These are phyloP conservation scores for Uronychia setigera DNA, from an alignment of 73 alveolate genomes.

Conservation along the genomic window DNA sequence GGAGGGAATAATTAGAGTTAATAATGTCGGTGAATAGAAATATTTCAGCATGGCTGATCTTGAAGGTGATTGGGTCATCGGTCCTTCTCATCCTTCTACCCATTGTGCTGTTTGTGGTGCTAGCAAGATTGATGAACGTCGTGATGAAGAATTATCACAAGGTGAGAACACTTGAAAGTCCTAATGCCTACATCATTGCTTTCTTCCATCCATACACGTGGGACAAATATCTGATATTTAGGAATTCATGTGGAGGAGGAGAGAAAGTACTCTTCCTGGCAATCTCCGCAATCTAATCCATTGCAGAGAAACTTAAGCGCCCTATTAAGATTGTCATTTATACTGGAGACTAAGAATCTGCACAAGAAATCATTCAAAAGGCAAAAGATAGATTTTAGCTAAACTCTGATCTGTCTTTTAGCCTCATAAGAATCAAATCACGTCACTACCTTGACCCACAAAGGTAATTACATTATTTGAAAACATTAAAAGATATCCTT, in stretches of 20 bases:
- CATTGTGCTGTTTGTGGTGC: background rate
- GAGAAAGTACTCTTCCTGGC: constrained; percentile 81
- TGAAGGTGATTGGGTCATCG: background rate
- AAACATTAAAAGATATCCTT: constrained; percentile 44
- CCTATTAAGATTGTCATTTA: constrained; percentile 1
- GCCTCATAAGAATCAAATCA: constrained; percentile 54
- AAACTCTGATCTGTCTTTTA: constrained; percentile 42
- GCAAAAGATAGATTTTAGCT: constrained; percentile 68
- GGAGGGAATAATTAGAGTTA: too few species aligned
- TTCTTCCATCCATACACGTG: constrained; percentile 24
- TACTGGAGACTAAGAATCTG: constrained; percentile 52
- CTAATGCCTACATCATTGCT: background rate
- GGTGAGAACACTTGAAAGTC: background rate
- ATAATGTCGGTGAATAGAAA: too few species aligned
- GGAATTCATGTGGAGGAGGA: constrained; percentile 92
- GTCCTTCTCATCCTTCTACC: background rate
- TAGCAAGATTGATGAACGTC: background rate
- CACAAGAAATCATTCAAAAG: constrained; percentile 33
- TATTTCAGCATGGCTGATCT: too few species aligned
- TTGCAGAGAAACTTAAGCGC: background rate
- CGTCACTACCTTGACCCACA: constrained; percentile 58
- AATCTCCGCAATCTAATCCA: constrained; percentile 1
- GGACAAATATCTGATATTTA: background rate
- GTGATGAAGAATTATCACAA: background rate
- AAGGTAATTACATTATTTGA: background rate